Base-by-base conservation (phyloP, 495 filamentous ascomycete species). In the Penicillium pancosmium region DNA sequence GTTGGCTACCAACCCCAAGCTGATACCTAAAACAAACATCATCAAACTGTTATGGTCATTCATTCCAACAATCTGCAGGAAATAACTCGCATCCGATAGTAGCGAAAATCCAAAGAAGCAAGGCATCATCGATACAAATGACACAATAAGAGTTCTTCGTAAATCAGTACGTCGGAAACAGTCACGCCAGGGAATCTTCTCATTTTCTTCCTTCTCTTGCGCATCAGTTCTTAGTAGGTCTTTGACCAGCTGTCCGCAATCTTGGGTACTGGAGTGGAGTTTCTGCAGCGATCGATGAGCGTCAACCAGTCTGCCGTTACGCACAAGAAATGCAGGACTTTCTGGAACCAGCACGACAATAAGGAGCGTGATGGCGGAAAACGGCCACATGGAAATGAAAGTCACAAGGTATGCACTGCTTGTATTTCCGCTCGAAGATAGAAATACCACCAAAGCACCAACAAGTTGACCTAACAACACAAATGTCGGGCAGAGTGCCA, bases 21-120 rank as follows among this genome's bases (percentile, higher is more conserved):
- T 46, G 16, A 46, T n/a, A 7, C 41, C 41, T 7, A 46, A 19
- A 21, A 46, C 41, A 46, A 46, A 46, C 41, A 46, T 46, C 41
- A 46, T 46, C 18, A 46, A 21, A 19, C 41, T 46, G 41, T 21
- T 46, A 7, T 19, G n/a, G n/a, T 46, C 41, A 46, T 46, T 18
- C 41, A 46, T 46, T 21, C 41, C 41, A 21, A 46, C 41, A 46
- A 46, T 46, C 41, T 16, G 41, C 12, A 46, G 41, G 41, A 46
- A 46, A 46, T 46, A 46, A n/a, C 41, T 46, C n/a, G 41, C 41
- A 46, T 46, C n/a, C 3, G 41, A 46, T 9, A 46, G 16, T n/a
- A 46, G 16, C 41, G 41, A 46, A 19, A 46, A 46, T 1, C 18
- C 41, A 19, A 46, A 46, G 12, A 46, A 46, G 18, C 12, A 15